Evolutionary conservation across 345 rosid genomes (phyloP).

Genomic region (Microcos paniculata): DNA sequence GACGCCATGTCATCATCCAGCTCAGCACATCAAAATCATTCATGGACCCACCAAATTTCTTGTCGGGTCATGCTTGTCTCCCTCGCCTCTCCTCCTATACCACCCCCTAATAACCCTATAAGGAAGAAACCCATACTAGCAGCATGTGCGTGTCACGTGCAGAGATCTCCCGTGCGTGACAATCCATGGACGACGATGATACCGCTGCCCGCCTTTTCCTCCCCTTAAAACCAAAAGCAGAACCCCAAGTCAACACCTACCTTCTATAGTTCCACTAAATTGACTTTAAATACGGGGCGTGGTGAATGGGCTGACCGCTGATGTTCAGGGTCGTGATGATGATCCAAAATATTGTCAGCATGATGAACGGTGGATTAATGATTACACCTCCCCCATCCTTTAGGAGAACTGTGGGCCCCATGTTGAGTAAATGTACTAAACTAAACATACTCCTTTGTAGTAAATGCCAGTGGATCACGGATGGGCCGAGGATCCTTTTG

Average conservation of each 20-base stretch:
- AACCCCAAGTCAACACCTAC: background rate
- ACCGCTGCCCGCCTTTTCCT: background rate
- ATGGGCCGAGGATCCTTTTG: too few species aligned
- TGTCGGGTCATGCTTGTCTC: slow-evolving; percentile 16
- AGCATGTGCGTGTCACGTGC: slow-evolving; percentile 14
- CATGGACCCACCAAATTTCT: slow-evolving; percentile 1
- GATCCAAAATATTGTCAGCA: slow-evolving; percentile 11
- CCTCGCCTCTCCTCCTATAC: too few species aligned
- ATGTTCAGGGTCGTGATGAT: background rate
- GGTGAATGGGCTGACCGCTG: background rate
- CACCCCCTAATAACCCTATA: too few species aligned
- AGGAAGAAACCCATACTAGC: too few species aligned
- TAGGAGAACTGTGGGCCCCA: slow-evolving; percentile 7
- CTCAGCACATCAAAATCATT: slow-evolving; percentile 13
- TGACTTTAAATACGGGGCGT: background rate
- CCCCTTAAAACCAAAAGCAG: too few species aligned
- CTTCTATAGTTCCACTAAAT: background rate
- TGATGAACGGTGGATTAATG: slow-evolving; percentile 15
- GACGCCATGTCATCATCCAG: slow-evolving; percentile 19
- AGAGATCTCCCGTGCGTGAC: background rate
- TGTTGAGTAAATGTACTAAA: background rate
- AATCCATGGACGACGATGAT: background rate
- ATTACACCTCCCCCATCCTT: slow-evolving; percentile 6
- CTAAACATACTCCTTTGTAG: too few species aligned
- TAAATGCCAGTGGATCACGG: too few species aligned